A percentile compares a stretch with the other conserved stretches of the same genome.
Conservation (phyloP, 2,329 filamentous ascomycete species). For the Trichoderma gracile region DNA sequence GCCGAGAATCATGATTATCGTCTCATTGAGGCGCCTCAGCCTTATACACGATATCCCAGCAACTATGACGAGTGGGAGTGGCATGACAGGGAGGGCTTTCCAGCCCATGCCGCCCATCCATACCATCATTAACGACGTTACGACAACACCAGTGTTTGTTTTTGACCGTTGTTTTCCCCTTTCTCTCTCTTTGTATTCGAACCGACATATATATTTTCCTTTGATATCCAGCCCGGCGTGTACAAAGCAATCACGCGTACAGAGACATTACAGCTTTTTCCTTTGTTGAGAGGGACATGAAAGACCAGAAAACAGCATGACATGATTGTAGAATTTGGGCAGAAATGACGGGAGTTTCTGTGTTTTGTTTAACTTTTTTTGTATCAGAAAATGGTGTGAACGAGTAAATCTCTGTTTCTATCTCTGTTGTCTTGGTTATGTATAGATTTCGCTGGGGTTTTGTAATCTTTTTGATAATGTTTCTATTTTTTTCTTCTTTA, state of each 20-base stretch:
- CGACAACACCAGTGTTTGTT: not conserved
- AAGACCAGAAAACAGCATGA: constrained; percentile 18
- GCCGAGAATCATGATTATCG: constrained; percentile 14
- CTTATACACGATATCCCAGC: constrained; percentile 14
- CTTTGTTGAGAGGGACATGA: constrained; percentile 4
- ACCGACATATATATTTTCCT: not conserved
- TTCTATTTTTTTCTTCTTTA: too few species aligned
- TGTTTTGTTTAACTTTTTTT: not conserved
- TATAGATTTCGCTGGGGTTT: constrained; percentile 2
- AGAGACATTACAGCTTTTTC: not conserved
- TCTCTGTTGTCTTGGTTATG: not conserved
- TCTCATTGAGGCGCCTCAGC: constrained; percentile 20
- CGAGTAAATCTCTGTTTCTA: not conserved
- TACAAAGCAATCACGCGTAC: constrained; percentile 12
- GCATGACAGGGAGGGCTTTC: constrained; percentile 40
- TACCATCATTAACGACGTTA: not conserved
- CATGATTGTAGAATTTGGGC: constrained; percentile 13
- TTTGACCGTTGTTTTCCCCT: not conserved
- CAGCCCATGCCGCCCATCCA: constrained; percentile 25
- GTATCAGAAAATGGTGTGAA: constrained; percentile 18
- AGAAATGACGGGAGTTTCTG: constrained; percentile 9
- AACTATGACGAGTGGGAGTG: constrained; percentile 38
- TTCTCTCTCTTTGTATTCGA: not conserved
- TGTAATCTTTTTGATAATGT: too few species aligned
- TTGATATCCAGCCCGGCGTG: constrained; percentile 12